phyloP scores from a whole-genome alignment of 192 early-diverging fungal genomes.

The Entrophospora sp. region DNA sequence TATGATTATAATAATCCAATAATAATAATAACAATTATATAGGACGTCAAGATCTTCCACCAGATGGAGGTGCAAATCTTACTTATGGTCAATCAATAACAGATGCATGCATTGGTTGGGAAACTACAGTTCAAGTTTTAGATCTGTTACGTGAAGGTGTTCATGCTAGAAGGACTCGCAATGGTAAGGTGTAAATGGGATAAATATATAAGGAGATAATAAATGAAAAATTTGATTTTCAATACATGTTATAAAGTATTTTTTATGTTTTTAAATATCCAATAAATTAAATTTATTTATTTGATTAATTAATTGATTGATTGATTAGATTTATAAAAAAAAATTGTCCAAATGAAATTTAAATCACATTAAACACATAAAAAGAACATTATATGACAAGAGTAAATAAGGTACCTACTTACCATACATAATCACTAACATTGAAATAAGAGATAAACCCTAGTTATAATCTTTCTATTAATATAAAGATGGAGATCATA shows the following conservation, averaged over 20 bases:
- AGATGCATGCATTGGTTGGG: slow-evolving; percentile 91
- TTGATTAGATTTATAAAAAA: slow-evolving; percentile 36
- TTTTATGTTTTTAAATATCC: neutral
- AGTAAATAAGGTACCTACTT: too few species aligned
- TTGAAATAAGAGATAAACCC: neutral
- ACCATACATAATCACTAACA: too few species aligned
- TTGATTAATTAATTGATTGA: neutral
- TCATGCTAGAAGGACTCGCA: slow-evolving; percentile 46
- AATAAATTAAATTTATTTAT: neutral
- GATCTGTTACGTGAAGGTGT: slow-evolving; percentile 68
- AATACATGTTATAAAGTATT: slow-evolving; percentile 12
- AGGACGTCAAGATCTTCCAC: slow-evolving; percentile 62
- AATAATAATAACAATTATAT: neutral
- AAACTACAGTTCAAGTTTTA: slow-evolving; percentile 71
- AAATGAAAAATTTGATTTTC: too few species aligned
- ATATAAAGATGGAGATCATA: neutral
- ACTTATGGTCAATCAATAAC: slow-evolving; percentile 86
- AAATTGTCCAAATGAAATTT: slow-evolving; percentile 28
- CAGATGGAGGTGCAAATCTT: slow-evolving; percentile 60
- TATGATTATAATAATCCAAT: neutral
- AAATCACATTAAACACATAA: slow-evolving; percentile 40
- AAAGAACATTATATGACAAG: slow-evolving; percentile 12
- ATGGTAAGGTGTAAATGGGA: too few species aligned
- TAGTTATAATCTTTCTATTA: neutral
- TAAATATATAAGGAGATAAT: too few species aligned